Percentiles rank a stretch among this genome's conserved stretches.
Conservation (phyloP, 2,329 filamentous ascomycete species). For the Diaporthe sp. region DNA sequence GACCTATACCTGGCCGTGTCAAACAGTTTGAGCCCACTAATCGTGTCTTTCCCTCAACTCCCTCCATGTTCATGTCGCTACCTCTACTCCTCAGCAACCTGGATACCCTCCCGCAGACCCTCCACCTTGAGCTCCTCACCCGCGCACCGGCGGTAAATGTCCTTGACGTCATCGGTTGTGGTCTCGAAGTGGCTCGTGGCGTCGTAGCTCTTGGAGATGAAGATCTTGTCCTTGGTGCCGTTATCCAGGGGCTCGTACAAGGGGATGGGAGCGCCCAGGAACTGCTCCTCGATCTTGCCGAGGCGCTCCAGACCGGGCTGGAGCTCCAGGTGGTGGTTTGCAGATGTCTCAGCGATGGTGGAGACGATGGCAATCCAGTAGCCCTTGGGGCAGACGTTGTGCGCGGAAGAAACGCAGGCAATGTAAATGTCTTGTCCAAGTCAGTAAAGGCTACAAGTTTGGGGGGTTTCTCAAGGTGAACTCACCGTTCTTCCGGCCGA, state of each 20-base stretch:
- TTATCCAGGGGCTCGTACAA: conserved; percentile 91
- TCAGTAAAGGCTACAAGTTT: not conserved
- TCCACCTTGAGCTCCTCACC: conserved; percentile 91
- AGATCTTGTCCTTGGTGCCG: conserved; percentile 90
- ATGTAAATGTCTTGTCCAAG: conserved; percentile 86
- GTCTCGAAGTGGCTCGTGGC: conserved; percentile 99
- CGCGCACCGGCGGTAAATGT: conserved; percentile 88
- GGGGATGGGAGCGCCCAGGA: conserved; percentile 92
- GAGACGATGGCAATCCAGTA: conserved; percentile 99
- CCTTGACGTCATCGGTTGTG: conserved; percentile 88
- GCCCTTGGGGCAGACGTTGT: conserved; percentile 98
- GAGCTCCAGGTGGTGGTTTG: conserved; percentile 97
- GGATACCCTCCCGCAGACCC: conserved; percentile 84
- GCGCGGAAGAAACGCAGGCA: conserved; percentile 92
- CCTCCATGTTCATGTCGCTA: not conserved
- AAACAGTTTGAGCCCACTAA: conserved; percentile 14
- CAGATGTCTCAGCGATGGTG: conserved; percentile 91
- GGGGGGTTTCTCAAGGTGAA: conserved; percentile 21
- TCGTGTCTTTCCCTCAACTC: not conserved
- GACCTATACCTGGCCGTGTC: conserved; percentile 21
- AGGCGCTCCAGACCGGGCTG: conserved; percentile 93
- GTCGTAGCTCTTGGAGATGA: conserved; percentile 99
- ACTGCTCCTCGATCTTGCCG: conserved; percentile 95
- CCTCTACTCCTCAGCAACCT: conserved; percentile 77
- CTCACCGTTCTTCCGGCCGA: conserved; percentile 94